Base-by-base conservation (phyloP, 345 rosid species). In the Salix brachista region DNA sequence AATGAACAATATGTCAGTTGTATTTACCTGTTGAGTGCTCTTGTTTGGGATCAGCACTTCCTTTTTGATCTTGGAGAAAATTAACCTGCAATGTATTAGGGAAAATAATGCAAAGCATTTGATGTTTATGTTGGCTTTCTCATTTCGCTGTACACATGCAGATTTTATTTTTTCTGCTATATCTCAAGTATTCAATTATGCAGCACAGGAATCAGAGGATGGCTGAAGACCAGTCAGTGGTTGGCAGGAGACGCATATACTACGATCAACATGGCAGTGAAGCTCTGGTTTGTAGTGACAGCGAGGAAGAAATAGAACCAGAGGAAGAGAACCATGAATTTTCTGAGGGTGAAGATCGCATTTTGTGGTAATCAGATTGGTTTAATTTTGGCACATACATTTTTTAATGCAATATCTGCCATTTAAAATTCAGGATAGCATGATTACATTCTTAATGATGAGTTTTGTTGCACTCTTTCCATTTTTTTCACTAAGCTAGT, bases 161-260 rank as follows among this genome's bases (percentile, higher is more conserved):
- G 64, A 70, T 73, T 64, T 81, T 56, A 21, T 71, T 84, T 71
- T 80, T 80, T 75, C 81, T 75, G 70, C 71, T 80, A 82, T 70
- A 82, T 83, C 85, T 87, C 54, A 85, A 76, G 79, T 80, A 75
- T 86, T 61, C 72, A 58, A 50, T 72, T 79, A 78, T 83, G 60
- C 87, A 81, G 88, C 84, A 84, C 93, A 96, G 99, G 84, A 96
- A 96, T 86, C 99, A 92, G 87, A 91, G 97, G 87, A 96, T 96
- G 99, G 92, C 96, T 39, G 98, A 96, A 80, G 99, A 93, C 81
- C 99, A 96, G 81, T 92, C 99, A 69, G 97, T 96, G 78, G 97
- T 93, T 86, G 99, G 99, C 76, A 88, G 99, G 80, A 91, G 98
- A 85, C 98, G 92, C 80, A 96, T 96, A 69, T 96, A 96, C 86